Evolutionary conservation across 2,329 filamentous ascomycete species (phyloP).

Genomic region (Mycocentrospora acerina): DNA sequence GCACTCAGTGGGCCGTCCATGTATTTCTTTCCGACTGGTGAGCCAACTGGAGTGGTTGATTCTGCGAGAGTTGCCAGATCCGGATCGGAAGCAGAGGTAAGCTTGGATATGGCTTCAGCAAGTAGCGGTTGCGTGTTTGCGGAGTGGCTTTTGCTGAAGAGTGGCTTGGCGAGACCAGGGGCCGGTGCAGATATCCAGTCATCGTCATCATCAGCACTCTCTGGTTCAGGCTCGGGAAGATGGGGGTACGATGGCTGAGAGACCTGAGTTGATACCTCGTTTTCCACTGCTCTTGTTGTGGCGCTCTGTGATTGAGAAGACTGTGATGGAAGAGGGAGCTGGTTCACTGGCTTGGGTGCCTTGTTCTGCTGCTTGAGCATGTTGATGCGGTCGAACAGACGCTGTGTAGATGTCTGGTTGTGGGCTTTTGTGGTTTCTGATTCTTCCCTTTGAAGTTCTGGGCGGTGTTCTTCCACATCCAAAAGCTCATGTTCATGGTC

Average conservation of each 20-base stretch:
- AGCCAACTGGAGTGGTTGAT: constrained; percentile 60
- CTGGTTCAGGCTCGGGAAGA: constrained; percentile 35
- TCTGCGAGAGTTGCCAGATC: constrained; percentile 40
- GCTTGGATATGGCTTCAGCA: constrained; percentile 45
- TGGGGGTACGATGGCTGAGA: constrained; percentile 46
- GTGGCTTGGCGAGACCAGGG: constrained; percentile 45
- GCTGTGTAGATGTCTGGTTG: constrained; percentile 90
- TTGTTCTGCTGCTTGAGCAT: constrained; percentile 60
- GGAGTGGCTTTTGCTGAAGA: constrained; percentile 61
- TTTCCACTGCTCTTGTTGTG: constrained; percentile 43
- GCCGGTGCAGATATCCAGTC: constrained; percentile 54
- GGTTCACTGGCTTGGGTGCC: constrained; percentile 39
- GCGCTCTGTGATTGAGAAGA: constrained; percentile 25
- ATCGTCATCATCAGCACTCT: constrained; percentile 45
- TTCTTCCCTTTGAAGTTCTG: constrained; percentile 45
- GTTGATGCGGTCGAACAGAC: constrained; percentile 89
- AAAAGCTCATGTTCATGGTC: constrained; percentile 58
- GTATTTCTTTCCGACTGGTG: constrained; percentile 54
- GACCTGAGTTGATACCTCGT: constrained; percentile 22
- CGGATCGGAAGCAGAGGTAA: constrained; percentile 49
- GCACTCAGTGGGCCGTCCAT: constrained; percentile 83
- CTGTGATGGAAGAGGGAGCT: constrained; percentile 20
- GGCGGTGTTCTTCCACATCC: constrained; percentile 44
- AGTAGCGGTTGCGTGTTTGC: constrained; percentile 52
- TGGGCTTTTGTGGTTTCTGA: constrained; percentile 61